Evolutionary conservation across 208 protist species (phyloP), one percentile per base, ranked within the genome.

Genomic region (Acanthamoeba triangularis): DNA sequence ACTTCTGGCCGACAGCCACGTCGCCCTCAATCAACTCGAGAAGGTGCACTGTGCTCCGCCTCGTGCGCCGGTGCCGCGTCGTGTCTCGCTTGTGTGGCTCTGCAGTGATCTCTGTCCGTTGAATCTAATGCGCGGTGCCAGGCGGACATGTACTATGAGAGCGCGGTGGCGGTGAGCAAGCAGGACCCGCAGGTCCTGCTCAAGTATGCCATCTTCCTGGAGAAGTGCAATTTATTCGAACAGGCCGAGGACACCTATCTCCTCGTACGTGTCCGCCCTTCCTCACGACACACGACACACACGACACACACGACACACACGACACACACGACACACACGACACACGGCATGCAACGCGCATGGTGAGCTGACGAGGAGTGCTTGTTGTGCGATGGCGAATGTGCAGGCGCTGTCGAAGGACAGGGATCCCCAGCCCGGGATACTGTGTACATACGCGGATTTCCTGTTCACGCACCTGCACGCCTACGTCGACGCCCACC

Each of bases 121-220:
- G 35, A 44, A 3, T 30, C 33, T 18, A 37, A 76, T 23, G 33
- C 69, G 33, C 28, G 20, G n/a, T 47, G 35, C 41, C 41, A 88
- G 41, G 49, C 59, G 10, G 59, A 91, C 49, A 52, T 25, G 85
- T 52, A 47, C 49, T 72, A 72, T 28, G 37, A 20, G 25, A 69
- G 47, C 30, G 85, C 85, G 10, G 56, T 69, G 11, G 33, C 11
- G 25, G 28, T 44, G 56, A 72, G 59, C 33, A 11, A n/a, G 33
- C n/a, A 91, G 28, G 30, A 91, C 56, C 30, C 85, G 14, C 30
- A 25, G 18, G 18, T 44, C 25, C 85, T 91, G n/a, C 59, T 91
- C 85, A 91, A 69, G 25, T 69, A 91, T 11, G 85, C 85, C 35
- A 41, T 91, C 54, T 91, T 91, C 85, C 85, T 91, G 30, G 85